These are phyloP conservation scores for Quercus ilex DNA, from an alignment of 306 rosid species.

Conservation along the genomic window DNA sequence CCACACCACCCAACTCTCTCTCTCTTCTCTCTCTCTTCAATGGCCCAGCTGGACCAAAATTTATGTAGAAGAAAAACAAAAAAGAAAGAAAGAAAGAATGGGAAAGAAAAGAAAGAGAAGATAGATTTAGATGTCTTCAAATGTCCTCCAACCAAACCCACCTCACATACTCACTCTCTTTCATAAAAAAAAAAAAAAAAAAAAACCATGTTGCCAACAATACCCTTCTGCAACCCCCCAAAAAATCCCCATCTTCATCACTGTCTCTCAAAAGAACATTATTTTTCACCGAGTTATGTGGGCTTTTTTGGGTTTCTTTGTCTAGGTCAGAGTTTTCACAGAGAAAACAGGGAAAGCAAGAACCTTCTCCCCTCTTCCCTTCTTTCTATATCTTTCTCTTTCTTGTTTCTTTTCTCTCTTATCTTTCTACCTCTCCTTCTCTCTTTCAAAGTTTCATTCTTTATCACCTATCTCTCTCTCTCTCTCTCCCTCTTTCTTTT, in stretches of 20 bases:
- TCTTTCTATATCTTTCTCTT: background rate
- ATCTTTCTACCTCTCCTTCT: background rate
- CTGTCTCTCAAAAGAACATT: constrained; percentile 67
- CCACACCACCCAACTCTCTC: constrained; percentile 45
- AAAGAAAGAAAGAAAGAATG: constrained; percentile 38
- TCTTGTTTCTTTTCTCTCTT: background rate
- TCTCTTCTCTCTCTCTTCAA: constrained; percentile 54
- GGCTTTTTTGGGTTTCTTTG: constrained; percentile 88
- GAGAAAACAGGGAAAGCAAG: constrained; percentile 84
- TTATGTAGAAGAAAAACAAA: constrained; percentile 53
- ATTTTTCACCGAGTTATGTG: constrained; percentile 97
- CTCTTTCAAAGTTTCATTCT: constrained; percentile 22
- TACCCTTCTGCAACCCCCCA: constrained; percentile 99
- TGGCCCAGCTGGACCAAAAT: constrained; percentile 99
- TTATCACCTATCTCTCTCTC: constrained; percentile 1
- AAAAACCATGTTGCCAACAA: constrained; percentile 57
- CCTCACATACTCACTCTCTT: constrained; percentile 42
- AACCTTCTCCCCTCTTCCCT: constrained; percentile 52
- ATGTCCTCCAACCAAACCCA: constrained; percentile 98
- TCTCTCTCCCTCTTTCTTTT: constrained; percentile 10
- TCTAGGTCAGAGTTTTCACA: constrained; percentile 96
- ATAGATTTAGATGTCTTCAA: constrained; percentile 55
- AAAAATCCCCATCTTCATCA: constrained; percentile 95
- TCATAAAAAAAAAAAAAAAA: constrained; percentile 12
- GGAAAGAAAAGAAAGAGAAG: constrained; percentile 40